Evolutionary conservation across 2,329 filamentous ascomycete species (phyloP), one percentile per base, ranked within the genome.

Genomic region (Colletotrichum caudatum): DNA sequence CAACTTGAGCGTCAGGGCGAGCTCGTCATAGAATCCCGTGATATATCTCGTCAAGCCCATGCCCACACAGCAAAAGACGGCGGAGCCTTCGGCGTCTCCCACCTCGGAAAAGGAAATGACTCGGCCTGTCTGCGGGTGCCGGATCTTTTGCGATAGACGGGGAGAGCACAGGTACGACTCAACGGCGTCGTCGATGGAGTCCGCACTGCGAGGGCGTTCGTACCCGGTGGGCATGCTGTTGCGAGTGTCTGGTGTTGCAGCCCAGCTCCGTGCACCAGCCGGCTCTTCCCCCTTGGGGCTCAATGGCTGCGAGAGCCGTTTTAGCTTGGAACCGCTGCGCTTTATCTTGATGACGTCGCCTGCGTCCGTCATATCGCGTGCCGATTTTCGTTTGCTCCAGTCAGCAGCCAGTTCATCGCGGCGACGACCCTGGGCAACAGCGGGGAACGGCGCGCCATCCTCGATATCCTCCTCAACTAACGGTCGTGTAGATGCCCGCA

Each of bases 1-100:
- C 68, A 99, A 83, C 80, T 94, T 96, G 71, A 99, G 84, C 0
- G 95, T 97, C 77, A 93, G 84, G 2, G 96, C 96, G 64, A 99
- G 85, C 80, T 99, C 96, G 79, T 99, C 96, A 78, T 98, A 99
- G 79, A 99, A 99, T 0, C 95, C 94, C 72, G 94, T 98, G 71
- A 99, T 93, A 79, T 96, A 99, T 81, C 96, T 90, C 14, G 96
- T 99, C 77, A 99, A 82, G 0, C 96, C 96, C 96, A 99, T 99
- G 26, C 96, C 96, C 3, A 99, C 94, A 77, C 96, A 99, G 79
- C 96, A 97, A 76, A 99, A 95, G 2, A 99, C 94, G 3, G 94
- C 95, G 75, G 92, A 95, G 1, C 96, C 96, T 54, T 95, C 90
- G 0, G 95, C 91, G 79, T 98, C 95, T 18, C 96, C 96, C 3